These are phyloP conservation scores for Picea sitchensis DNA, from an alignment of 75 land plant species.

Conservation along the genomic window DNA sequence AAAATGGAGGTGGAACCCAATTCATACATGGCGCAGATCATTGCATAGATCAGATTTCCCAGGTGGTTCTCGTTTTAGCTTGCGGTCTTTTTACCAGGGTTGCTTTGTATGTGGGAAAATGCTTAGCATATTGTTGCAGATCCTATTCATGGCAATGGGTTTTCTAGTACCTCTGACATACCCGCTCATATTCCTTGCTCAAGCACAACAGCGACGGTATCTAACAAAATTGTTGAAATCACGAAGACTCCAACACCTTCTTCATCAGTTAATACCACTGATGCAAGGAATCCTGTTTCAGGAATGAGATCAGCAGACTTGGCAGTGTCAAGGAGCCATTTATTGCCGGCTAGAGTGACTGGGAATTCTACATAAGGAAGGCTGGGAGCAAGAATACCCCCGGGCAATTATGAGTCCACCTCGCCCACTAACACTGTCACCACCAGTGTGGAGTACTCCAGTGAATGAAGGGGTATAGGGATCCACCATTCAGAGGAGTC, in stretches of 20 bases:
- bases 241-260: background rate
- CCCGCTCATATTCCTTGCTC: too few relatives aligned
- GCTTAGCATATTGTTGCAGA: too few relatives aligned
- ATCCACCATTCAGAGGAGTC: slow-evolving; percentile 20
- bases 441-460: slow-evolving; percentile 42
- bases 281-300: background rate
- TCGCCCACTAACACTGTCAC: slow-evolving; percentile 23
- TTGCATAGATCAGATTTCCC: too few relatives aligned
- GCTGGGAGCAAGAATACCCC: slow-evolving; percentile 11
- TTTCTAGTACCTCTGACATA: too few relatives aligned
- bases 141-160: too few relatives aligned
- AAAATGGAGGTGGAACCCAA: too few relatives aligned
- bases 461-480: slow-evolving; percentile 24
- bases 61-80: too few relatives aligned
- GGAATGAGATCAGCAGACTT: background rate
- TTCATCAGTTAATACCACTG: background rate
- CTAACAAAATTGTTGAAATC: background rate
- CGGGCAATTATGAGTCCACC: slow-evolving; percentile 20
- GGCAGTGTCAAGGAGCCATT: slow-evolving; percentile 15
- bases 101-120: too few relatives aligned
- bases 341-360: slow-evolving; percentile 18
- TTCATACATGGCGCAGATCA: too few relatives aligned
- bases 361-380: slow-evolving; percentile 17
- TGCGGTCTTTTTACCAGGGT: too few relatives aligned
- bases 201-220: too few relatives aligned